Percentiles rank a stretch among this genome's conserved stretches.
Evolutionary conservation across 2,329 filamentous ascomycete species (phyloP).

Genomic region (Trichoderma citrinoviride): DNA sequence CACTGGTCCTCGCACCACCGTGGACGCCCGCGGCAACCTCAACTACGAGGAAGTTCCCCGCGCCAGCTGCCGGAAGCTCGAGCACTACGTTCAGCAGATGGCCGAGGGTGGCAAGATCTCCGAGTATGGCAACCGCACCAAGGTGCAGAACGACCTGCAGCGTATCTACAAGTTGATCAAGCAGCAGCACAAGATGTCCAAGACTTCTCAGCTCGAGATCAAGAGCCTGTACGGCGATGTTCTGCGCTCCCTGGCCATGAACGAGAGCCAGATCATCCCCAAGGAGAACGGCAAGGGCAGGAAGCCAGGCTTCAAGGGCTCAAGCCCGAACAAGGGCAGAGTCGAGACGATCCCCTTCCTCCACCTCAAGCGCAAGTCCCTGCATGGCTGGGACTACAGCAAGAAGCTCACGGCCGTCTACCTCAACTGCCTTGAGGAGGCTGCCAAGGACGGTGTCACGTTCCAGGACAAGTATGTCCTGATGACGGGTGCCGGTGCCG

Average conservation of each 20-base stretch:
- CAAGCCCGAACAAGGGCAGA: constrained; percentile 74
- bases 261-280: constrained; percentile 93
- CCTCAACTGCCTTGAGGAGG: constrained; percentile 85
- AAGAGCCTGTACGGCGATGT: constrained; percentile 94
- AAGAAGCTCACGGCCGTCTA: constrained; percentile 96
- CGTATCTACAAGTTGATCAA: constrained; percentile 98
- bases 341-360: constrained; percentile 97
- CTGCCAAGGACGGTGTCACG: constrained; percentile 80
- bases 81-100: constrained; percentile 99
- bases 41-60: constrained; percentile 86
- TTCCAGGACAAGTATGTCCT: constrained; percentile 94
- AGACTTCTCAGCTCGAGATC: constrained; percentile 94
- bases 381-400: constrained; percentile 98
- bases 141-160: constrained; percentile 93
- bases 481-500: constrained; percentile 97
- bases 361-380: constrained; percentile 89
- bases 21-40: constrained; percentile 88
- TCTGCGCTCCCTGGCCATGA: constrained; percentile 92
- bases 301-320: constrained; percentile 51
- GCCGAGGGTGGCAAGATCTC: constrained; percentile 97
- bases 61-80: constrained; percentile 88
- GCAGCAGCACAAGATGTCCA: constrained; percentile 96
- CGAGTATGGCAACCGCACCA: constrained; percentile 96
- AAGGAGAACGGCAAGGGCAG: constrained; percentile 72
- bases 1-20: constrained; percentile 87